phyloP scores from a whole-genome alignment of 164 flowering plant genomes.

The Umbellularia californica region DNA sequence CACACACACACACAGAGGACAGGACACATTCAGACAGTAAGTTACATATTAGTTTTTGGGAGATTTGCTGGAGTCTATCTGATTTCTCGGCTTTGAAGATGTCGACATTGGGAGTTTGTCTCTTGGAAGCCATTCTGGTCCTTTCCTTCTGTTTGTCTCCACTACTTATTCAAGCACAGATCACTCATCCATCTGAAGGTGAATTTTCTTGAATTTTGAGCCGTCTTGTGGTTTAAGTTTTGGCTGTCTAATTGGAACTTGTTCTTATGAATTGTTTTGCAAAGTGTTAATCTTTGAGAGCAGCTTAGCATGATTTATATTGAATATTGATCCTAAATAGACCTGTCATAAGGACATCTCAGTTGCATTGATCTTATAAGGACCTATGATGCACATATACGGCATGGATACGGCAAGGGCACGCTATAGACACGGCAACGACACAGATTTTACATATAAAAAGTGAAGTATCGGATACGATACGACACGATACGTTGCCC shows the following conservation, averaged over 20 bases:
- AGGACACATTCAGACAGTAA: neutral
- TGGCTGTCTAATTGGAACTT: neutral
- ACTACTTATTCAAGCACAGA: slow-evolving; percentile 3
- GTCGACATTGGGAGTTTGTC: neutral
- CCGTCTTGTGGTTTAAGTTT: neutral
- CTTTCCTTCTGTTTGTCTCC: neutral
- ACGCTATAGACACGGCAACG: too few species aligned
- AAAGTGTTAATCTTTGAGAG: neutral
- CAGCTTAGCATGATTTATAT: neutral
- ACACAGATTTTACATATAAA: too few species aligned
- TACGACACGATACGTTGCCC: too few species aligned
- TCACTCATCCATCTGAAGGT: slow-evolving; percentile 7
- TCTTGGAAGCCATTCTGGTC: neutral
- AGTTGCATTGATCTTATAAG: too few species aligned
- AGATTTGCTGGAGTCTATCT: too few species aligned
- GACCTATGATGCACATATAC: too few species aligned
- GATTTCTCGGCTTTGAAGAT: neutral
- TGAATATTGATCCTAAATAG: neutral
- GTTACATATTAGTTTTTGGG: neutral
- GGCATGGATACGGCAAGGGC: too few species aligned
- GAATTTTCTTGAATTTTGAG: neutral
- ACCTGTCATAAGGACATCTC: too few species aligned
- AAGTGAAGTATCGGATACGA: too few species aligned
- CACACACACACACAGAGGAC: too few species aligned
- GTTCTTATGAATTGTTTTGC: neutral